A percentile compares a stretch with the other conserved stretches of the same genome.
phyloP scores from a whole-genome alignment of 176 grass and related monocot genomes.

The Avena insularis region DNA sequence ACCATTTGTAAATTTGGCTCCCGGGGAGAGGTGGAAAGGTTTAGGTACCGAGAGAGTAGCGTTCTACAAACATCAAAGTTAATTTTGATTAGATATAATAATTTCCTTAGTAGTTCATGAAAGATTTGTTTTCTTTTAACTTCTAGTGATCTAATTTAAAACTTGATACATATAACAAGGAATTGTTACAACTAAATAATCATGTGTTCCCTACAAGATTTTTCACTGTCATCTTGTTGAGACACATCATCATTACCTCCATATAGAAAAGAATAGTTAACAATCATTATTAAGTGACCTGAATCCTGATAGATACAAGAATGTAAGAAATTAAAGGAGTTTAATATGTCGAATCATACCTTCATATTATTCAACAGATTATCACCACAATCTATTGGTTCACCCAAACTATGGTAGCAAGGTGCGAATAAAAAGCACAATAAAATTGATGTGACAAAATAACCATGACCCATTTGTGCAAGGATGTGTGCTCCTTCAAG shows the following conservation, averaged over 20 bases:
- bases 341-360: neutral
- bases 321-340: neutral
- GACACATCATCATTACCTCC: neutral
- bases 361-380: neutral
- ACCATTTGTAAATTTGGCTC: neutral
- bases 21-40: neutral
- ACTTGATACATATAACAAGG: neutral
- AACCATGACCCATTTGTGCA: neutral
- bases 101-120: neutral
- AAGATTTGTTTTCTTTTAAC: neutral
- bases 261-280: neutral
- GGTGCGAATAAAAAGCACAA: neutral
- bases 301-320: neutral
- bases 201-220: neutral
- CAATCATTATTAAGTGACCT: neutral
- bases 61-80: neutral
- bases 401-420: neutral
- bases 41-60: neutral
- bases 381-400: neutral
- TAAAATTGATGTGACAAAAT: neutral
- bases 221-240: neutral
- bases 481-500: neutral
- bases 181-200: neutral
- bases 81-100: neutral
- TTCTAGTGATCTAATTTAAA: neutral